A percentile compares a stretch with the other conserved stretches of the same genome.
Evolutionary conservation across 306 rosid species (phyloP).

Genomic region (Trifolium fragiferum): DNA sequence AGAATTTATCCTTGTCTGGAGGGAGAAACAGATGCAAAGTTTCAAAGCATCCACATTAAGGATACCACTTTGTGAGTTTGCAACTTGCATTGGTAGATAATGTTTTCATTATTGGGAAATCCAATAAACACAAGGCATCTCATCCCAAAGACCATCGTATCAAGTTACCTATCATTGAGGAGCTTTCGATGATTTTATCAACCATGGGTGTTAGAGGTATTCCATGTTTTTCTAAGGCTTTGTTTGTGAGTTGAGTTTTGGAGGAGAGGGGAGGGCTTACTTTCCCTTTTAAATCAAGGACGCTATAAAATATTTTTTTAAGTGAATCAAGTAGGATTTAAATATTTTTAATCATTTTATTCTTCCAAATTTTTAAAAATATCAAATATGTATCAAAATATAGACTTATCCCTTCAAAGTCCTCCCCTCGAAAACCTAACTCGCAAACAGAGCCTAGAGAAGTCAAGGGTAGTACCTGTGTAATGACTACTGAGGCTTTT

Average conservation of each 20-base stretch:
- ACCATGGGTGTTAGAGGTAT: not conserved
- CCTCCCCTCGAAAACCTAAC: too few relatives aligned
- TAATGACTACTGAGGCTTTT: not conserved
- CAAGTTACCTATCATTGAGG: not conserved
- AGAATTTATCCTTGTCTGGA: not conserved
- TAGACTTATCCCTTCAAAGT: too few relatives aligned
- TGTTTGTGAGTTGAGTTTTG: too few relatives aligned
- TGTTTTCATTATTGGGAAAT: not conserved
- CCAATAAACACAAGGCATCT: not conserved
- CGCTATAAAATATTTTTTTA: too few relatives aligned
- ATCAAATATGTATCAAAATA: too few relatives aligned
- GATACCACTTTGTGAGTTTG: too few relatives aligned
- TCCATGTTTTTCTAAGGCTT: not conserved
- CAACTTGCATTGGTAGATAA: not conserved
- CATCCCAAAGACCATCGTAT: not conserved
- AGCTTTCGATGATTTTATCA: not conserved
- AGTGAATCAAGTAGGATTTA: too few relatives aligned
- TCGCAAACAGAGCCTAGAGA: not conserved
- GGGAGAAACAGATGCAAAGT: not conserved
- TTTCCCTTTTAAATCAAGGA: too few relatives aligned
- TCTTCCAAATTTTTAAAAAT: too few relatives aligned
- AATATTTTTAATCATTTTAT: too few relatives aligned
- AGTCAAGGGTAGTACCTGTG: not conserved
- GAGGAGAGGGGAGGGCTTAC: too few relatives aligned
- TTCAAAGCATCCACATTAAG: not conserved